Base-by-base conservation (phyloP, 805 yeast species). In the Saccharomyces kudriavzevii region DNA sequence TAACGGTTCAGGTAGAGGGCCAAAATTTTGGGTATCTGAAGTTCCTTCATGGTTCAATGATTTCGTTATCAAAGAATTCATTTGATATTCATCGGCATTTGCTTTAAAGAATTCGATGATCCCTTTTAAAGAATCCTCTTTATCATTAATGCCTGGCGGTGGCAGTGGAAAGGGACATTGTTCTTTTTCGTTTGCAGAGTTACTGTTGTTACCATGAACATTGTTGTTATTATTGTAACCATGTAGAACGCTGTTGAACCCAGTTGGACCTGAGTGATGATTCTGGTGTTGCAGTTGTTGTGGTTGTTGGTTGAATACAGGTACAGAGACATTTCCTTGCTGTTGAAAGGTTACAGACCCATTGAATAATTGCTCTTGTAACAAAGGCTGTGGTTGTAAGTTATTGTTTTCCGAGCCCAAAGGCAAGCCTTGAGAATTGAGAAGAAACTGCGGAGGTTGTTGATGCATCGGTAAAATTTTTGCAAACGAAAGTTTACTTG, bases 401-500 rank as follows among this genome's bases (percentile, higher is more conserved):
- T 35, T 35, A 9, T 17, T 35, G 9, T 35, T 52, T 29, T 54
- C 40, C 24, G 53, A 48, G 5, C 53, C 45, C 4, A 55, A 24
- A 20, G 54, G 35, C 54, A 25, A 49, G 43, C n/a, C 47, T 52
- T 3, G 51, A 45, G 13, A 49, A 47, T 31, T 57, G 63, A 6
- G 57, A 40, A 29, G 48, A 49, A 43, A 50, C 53, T 49, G 58
- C 27, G 62, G 58, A 40, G 62, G 60, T 55, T 64, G 70, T 54
- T 60, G 58, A 56, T 67, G 70, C 66, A 61, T 66, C 40, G 71
- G 78, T 60, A 69, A 62, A 30, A 89, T 79, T 63, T 85, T 87
- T 3, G 97, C 97, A 76, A 89, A 94, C 0, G 91, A 88, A 40
- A 89, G 88, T 43, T 81, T 74, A 66, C 94, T 81, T 17, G 85